phyloP scores from a whole-genome alignment of 768 basidiomycete genomes.

The Termitomyces sp. region DNA sequence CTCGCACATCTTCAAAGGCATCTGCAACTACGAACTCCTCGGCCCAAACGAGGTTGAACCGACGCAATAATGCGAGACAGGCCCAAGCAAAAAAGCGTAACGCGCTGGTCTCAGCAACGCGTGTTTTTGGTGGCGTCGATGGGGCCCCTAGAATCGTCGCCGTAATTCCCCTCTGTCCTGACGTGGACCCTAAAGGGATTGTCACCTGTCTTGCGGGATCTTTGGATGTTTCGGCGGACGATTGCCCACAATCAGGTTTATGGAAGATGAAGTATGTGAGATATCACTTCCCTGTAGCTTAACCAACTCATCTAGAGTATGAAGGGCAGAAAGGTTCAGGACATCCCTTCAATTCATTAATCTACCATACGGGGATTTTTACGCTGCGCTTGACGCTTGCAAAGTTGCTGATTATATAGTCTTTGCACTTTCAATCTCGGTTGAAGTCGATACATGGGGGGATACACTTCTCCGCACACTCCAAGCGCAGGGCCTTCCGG shows the following conservation, averaged over 20 bases:
- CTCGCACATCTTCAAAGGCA: conserved; percentile 52
- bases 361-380: conserved; percentile 66
- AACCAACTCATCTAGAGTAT: conserved; percentile 1
- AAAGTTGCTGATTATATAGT: conserved; percentile 90
- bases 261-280: conserved; percentile 60
- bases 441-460: conserved; percentile 83
- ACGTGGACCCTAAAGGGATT: conserved; percentile 48
- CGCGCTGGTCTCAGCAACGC: conserved; percentile 60
- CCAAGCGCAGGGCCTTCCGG: conserved; percentile 88
- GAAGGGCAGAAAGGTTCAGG: conserved; percentile 84
- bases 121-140: conserved; percentile 75
- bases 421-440: conserved; percentile 71
- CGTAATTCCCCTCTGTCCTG: conserved; percentile 76
- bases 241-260: conserved; percentile 45
- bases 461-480: conserved; percentile 84
- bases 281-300: not conserved
- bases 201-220: conserved; percentile 55
- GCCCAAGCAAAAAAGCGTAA: conserved; percentile 67
- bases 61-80: conserved; percentile 85
- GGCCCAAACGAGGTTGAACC: conserved; percentile 70
- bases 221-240: conserved; percentile 49
- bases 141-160: conserved; percentile 84
- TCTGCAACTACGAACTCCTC: conserved; percentile 39
- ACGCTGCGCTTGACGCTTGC: conserved; percentile 77
- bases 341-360: conserved; percentile 86